phyloP scores from a whole-genome alignment of 306 rosid species.

The Lathyrus tuberosus region DNA sequence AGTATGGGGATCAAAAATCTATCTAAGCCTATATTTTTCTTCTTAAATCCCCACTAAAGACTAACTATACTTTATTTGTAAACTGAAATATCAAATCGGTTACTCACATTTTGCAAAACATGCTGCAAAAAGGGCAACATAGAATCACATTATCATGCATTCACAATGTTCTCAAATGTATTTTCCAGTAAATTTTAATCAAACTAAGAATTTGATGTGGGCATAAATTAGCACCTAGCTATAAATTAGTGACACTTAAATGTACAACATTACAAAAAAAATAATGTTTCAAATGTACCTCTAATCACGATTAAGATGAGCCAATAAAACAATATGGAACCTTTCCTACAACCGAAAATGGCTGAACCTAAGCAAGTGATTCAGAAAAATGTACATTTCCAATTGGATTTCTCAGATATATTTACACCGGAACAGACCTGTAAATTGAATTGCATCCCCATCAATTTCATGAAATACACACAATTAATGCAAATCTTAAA shows the following conservation, averaged over 20 bases:
- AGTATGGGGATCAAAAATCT: too few relatives aligned
- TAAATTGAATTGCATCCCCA: too few relatives aligned
- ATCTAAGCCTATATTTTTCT: too few relatives aligned
- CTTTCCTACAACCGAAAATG: too few relatives aligned
- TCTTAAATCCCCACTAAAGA: background rate
- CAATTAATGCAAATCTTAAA: too few relatives aligned
- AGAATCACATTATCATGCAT: conserved; percentile 10
- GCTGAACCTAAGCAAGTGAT: too few relatives aligned
- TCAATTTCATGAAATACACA: too few relatives aligned
- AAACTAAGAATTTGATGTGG: background rate
- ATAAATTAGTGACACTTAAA: background rate
- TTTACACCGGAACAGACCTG: too few relatives aligned
- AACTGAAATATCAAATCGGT: background rate
- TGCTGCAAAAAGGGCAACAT: background rate
- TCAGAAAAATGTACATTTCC: too few relatives aligned
- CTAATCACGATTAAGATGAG: background rate
- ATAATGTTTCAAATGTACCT: background rate
- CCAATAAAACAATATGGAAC: too few relatives aligned
- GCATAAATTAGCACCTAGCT: too few relatives aligned
- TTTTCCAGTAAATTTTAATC: background rate
- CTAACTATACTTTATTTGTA: background rate
- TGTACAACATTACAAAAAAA: background rate
- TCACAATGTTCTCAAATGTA: background rate
- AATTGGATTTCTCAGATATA: too few relatives aligned
- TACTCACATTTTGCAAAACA: conserved; percentile 1